Evolutionary conservation across 2,329 filamentous ascomycete genomes (phyloP), one percentile per base, ranked within the genome.

Genomic region (Trichothecium roseum): DNA sequence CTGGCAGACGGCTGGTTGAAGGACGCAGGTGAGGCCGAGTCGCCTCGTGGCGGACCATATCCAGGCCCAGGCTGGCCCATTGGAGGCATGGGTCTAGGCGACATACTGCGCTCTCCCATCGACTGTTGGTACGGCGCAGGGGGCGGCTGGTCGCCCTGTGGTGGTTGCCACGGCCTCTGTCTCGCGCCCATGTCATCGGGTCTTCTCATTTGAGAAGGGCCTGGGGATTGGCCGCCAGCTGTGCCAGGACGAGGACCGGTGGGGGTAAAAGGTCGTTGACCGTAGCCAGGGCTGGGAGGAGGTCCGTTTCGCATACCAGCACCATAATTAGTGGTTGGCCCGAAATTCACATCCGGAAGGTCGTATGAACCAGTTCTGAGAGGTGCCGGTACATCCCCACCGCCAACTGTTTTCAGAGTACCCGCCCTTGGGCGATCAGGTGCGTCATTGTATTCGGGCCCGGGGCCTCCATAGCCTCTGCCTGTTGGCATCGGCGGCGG

Each of bases 261-360:
- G 4, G 59, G 55, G 2, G 60, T 56, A 32, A 53, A 58, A 0
- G 56, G 50, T 17, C 51, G 49, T 4, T 50, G 51, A 3, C 14
- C 34, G 37, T 13, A 35, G 30, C 31, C 31, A 18, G 35, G 17
- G 33, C 32, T 29, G 20, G 14, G 26, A 18, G 32, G 32, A 9
- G 40, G 42, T 3, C 37, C 40, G 45, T 3, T 53, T 42, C n/a
- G 56, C 39, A 14, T 53, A 30, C 48, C 42, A 10, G 58, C 61
- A 24, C 52, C 59, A 38, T 86, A 81, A 40, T 82, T 80, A 46
- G 84, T 62, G 0, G 88, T 94, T 5, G 81, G 85, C 0, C 89
- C 89, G 58, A 95, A 95, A 54, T 95, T 80, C 42, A 94, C 74
- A 4, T 70, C 62, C 1, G 85, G 84, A 40, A 94, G 77, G 38